Evolutionary conservation across 306 rosid genomes (phyloP), one percentile per base, ranked within the genome.

Genomic region (Prunus dulcis): DNA sequence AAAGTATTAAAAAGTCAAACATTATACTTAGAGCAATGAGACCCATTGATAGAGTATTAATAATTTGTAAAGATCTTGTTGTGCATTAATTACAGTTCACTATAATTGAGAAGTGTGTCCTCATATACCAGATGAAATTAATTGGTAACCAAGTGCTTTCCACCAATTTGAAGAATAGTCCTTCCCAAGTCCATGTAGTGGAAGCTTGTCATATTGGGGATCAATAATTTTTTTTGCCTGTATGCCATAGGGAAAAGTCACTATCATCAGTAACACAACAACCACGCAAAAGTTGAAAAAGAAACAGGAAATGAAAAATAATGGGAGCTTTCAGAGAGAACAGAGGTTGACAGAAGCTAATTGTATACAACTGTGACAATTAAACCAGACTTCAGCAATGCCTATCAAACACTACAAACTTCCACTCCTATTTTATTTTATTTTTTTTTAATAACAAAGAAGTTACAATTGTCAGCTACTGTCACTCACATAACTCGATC

Each of bases 111-210:
- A 69, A 28, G 77, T 61, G 69, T 76, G 41, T 75, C 80, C 67
- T 73, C 34, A 41, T 50, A 71, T 89, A 93, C 98, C 98, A 67
- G 84, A 80, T 69, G 85, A 84, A 75, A 91, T 79, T 79, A 91
- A 80, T 75, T 88, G 93, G 76, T 78, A 82, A 66, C 89, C 97
- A 8, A 93, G 96, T 68, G 92, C 96, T 86, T 89, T 93, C 98
- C 98, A 93, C 97, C 98, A 93, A 83, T 87, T 91, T 66, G 96
- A 81, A 38, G 90, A 84, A 84, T 88, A 83, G 53, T 82, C 79
- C 79, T 87, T 93, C 76, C 98, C 98, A 70, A 91, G 89, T 53
- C 98, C 98, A 84, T 93, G 97, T 79, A 93, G 91, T 45, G 98
- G 97, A 85, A 93, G 98, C 82, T 80, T 87, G 83, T 93, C 97